Evolutionary conservation across 2,329 filamentous ascomycete species (phyloP).

Genomic region (Hymenoscyphus salicellus): DNA sequence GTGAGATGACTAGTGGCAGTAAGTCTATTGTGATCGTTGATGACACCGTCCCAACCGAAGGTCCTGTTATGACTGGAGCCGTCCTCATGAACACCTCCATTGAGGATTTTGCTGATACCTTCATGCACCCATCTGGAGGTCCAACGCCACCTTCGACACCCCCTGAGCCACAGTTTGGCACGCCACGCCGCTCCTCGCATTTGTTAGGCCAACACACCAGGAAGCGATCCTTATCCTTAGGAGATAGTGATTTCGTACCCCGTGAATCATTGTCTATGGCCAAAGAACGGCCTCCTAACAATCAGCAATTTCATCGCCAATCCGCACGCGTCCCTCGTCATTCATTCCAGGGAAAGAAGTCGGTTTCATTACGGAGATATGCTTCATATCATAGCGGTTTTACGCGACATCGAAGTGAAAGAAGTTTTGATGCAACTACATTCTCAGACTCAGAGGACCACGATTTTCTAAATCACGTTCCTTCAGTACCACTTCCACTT

Average conservation of each 20-base stretch:
- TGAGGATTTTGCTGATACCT: constrained; percentile 53
- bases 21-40: constrained; percentile 82
- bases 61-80: constrained; percentile 49
- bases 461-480: constrained; percentile 44
- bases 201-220: constrained; percentile 46
- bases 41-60: constrained; percentile 48
- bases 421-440: constrained; percentile 61
- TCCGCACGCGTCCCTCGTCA: constrained; percentile 22
- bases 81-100: constrained; percentile 44
- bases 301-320: constrained; percentile 23
- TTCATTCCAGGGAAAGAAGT: constrained; percentile 47
- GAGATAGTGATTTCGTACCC: constrained; percentile 32
- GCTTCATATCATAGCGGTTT: constrained; percentile 60
- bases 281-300: constrained; percentile 26
- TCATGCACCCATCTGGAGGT: constrained; percentile 48
- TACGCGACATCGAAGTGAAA: constrained; percentile 48
- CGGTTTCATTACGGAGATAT: constrained; percentile 53
- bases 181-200: constrained; percentile 54
- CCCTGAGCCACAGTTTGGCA: constrained; percentile 45
- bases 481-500: constrained; percentile 50
- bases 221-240: constrained; percentile 36
- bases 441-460: constrained; percentile 55
- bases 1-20: constrained; percentile 64
- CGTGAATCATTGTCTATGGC: constrained; percentile 27
- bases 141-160: constrained; percentile 62